Evolutionary conservation across 176 grass and related monocot genomes (phyloP).

Genomic region (Panicum miliaceum): DNA sequence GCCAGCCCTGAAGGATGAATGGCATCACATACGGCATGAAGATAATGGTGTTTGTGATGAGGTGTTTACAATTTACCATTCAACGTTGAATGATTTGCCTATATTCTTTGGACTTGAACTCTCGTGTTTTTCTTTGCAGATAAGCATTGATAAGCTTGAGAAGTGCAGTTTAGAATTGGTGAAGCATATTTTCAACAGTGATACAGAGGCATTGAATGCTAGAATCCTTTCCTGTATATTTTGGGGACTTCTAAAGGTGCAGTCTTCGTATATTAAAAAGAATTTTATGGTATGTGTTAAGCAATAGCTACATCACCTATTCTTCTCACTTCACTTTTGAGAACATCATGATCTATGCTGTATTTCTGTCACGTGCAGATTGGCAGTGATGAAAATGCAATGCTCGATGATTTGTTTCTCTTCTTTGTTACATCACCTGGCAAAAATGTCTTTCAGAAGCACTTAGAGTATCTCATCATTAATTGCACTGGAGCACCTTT

Average conservation of each 20-base stretch:
- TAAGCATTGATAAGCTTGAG: slow-evolving; percentile 62
- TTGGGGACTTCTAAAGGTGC: slow-evolving; percentile 73
- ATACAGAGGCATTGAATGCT: slow-evolving; percentile 68
- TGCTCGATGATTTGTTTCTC: slow-evolving; percentile 69
- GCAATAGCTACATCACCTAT: slow-evolving; percentile 17
- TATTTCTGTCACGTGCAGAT: slow-evolving; percentile 55
- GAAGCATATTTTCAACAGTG: slow-evolving; percentile 64
- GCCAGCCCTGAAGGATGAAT: slow-evolving; percentile 68
- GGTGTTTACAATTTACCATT: slow-evolving; percentile 52
- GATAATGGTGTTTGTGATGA: slow-evolving; percentile 53
- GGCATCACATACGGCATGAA: slow-evolving; percentile 52
- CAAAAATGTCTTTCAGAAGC: slow-evolving; percentile 68
- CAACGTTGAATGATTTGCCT: not conserved
- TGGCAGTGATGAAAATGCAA: slow-evolving; percentile 35
- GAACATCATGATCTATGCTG: slow-evolving; percentile 36
- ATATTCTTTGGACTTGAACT: slow-evolving; percentile 9
- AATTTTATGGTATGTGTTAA: slow-evolving; percentile 60
- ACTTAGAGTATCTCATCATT: slow-evolving; percentile 73
- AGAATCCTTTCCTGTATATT: slow-evolving; percentile 80
- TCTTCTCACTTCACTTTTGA: slow-evolving; percentile 21
- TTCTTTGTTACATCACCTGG: slow-evolving; percentile 71
- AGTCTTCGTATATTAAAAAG: slow-evolving; percentile 48
- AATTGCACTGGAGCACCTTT: slow-evolving; percentile 69
- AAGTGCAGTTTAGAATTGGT: slow-evolving; percentile 63
- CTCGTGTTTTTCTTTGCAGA: slow-evolving; percentile 44